Base-by-base conservation (phyloP, 75 land plant species). In the Larix kaempferi region DNA sequence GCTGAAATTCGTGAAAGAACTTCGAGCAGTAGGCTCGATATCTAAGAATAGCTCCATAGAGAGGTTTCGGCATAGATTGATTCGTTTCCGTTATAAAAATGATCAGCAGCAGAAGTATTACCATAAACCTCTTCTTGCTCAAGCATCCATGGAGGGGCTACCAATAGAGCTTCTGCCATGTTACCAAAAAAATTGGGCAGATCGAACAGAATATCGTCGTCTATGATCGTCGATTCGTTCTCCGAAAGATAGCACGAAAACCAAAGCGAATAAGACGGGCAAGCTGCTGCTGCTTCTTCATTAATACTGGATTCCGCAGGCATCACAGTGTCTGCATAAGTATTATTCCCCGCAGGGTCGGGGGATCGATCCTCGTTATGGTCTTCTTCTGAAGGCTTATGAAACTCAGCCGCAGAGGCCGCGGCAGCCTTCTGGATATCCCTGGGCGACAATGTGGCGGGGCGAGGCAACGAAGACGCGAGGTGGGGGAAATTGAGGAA, bases 371-470 rank as follows among this genome's bases (percentile, higher is more conserved):
- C 44, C 44, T 15, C 49, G 37, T 19, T 44, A 44, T 44, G 49
- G 8, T 44, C 5, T 44, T 67, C 39, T 67, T 41, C 3, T 19
- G 72, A 19, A 5, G 35, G 23, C 49, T 5, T 6, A 1, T 6
- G 49, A 44, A 69, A 69, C 7, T 39, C 72, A 1, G 61, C 59
- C 13, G 86, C 86, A 23, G 86, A 84, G 23, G 54, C 73, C 0
- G 80, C 75, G 33, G 86, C 86, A 6, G 84, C 80, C 4, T 76
- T 84, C 77, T 82, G 86, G 26, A 85, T 82, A 58, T 74, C 71
- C 22, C 83, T 58, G 7, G 80, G 74, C 0, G 59, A 71, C 56
- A 71, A 52, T 5, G 80, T n/a, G 1, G 55, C 74, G n/a, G 86
- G 85, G 62, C 49, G 64, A 25, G 74, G 84, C 60, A 78, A 65